Conservation (phyloP, 768 basidiomycete genomes). For the Pulveroboletus sp. region DNA sequence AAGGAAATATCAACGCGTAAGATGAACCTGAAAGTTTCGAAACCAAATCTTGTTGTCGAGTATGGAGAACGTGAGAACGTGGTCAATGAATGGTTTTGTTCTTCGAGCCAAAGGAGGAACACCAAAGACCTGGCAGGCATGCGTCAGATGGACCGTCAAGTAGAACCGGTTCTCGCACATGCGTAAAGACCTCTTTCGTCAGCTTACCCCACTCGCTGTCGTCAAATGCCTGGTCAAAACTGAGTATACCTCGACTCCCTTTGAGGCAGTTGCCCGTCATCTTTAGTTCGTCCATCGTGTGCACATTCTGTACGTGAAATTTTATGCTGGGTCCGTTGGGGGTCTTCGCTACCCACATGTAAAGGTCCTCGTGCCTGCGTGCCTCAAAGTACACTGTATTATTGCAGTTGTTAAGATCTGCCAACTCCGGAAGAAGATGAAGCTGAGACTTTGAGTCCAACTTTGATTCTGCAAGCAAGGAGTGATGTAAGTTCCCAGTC, state of each 20-base stretch:
- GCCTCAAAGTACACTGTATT: conserved; percentile 98
- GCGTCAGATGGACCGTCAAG: neutral
- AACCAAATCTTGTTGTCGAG: conserved; percentile 98
- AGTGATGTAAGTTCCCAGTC: neutral
- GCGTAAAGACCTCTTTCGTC: conserved; percentile 91
- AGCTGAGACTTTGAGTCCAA: conserved; percentile 95
- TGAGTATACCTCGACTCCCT: conserved; percentile 86
- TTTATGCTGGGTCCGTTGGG: conserved; percentile 98
- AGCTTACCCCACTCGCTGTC: conserved; percentile 80
- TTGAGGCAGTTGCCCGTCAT: conserved; percentile 99
- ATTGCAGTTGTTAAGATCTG: conserved; percentile 96
- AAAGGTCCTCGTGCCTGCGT: conserved; percentile 90
- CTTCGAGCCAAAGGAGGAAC: conserved; percentile 88
- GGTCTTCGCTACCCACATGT: conserved; percentile 94
- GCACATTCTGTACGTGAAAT: conserved; percentile 96
- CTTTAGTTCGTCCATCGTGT: conserved; percentile 99
- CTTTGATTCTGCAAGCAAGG: conserved; percentile 70
- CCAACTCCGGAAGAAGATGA: conserved; percentile 88
- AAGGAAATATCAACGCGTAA: neutral
- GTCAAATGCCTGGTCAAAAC: conserved; percentile 90
- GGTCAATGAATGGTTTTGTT: conserved; percentile 97
- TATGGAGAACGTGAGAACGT: conserved; percentile 93
- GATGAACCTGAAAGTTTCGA: conserved; percentile 89
- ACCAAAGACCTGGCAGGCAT: conserved; percentile 72
- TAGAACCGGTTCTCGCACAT: conserved; percentile 48